Evolutionary conservation across 768 basidiomycete genomes (phyloP), one percentile per base, ranked within the genome.

Genomic region (Xanthoconium purpureum): DNA sequence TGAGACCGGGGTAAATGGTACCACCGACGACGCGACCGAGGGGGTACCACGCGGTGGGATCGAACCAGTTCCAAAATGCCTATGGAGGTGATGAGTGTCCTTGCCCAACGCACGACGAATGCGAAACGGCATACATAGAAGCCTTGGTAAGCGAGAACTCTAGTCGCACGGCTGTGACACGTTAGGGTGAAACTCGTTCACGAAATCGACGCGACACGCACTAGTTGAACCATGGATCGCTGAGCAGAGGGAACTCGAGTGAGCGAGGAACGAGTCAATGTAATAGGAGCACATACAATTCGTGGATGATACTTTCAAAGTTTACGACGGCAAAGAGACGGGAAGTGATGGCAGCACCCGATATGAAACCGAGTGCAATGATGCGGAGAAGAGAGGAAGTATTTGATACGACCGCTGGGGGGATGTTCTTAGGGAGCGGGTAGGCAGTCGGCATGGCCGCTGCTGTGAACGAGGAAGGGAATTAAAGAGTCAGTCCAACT

Each of bases 21-120:
- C 96, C 96, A 50, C 97, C 97, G 43, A 98, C 97, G 48, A 97
- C 94, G 66, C 97, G 93, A 44, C 97, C 97, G 0, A 99, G 85
- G 12, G 97, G 97, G 66, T 99, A 98, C 97, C 97, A 99, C 63
- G 96, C 96, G 5, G 96, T 97, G 20, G 95, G 95, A 74, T 99
- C 97, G 70, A 99, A 99, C 97, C 97, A 99, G 69, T 99, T 99
- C 97, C 97, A 99, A 76, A 99, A 98, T 85, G 91, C 96, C 94
- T 97, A 59, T 8, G 9, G 15, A 52, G 6, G 35, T n/a, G 43
- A 43, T 63, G 42, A 64, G 52, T 29, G 46, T 58, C 11, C 6
- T 20, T 52, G 45, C 35, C 20, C n/a, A 9, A 52, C 6, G 17
- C 5, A n/a, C 6, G 18, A 47, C 36, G 10, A 20, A 24, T 4